Percentiles rank a stretch among this genome's conserved stretches.
phyloP scores from a whole-genome alignment of 257 asterid species.

The Solanum peruvianum region DNA sequence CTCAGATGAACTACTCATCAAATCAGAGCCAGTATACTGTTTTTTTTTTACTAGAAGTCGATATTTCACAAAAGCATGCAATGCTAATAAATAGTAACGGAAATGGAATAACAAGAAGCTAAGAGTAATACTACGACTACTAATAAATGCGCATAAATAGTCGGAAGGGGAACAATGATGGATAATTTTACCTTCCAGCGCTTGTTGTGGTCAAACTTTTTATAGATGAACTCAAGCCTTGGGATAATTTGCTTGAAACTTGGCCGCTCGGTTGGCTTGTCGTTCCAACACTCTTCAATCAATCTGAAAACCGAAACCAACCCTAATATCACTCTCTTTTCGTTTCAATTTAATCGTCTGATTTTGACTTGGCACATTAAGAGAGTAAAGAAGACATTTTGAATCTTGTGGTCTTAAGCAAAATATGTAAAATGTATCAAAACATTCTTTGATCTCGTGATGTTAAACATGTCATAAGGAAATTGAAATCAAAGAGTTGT shows the following conservation, averaged over 20 bases:
- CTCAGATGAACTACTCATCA: background rate
- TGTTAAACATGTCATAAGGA: background rate
- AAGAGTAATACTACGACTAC: no score
- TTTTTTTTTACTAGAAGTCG: background rate
- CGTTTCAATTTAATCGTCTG: background rate
- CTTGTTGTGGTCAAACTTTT: slow-evolving; percentile 46
- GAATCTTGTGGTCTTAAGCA: background rate
- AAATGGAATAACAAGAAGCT: no score
- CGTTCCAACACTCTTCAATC: slow-evolving; percentile 86
- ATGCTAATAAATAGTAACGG: no score
- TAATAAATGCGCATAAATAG: background rate
- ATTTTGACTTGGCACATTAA: background rate
- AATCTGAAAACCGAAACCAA: slow-evolving; percentile 29
- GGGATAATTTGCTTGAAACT: slow-evolving; percentile 84
- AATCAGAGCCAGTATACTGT: background rate
- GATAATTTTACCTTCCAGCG: slow-evolving; percentile 62
- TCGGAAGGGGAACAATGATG: background rate
- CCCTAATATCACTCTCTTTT: background rate
- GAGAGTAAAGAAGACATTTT: background rate
- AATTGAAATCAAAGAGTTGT: no score
- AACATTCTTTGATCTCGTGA: background rate
- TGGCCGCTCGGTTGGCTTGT: slow-evolving; percentile 57
- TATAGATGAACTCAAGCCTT: slow-evolving; percentile 48
- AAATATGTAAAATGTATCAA: background rate
- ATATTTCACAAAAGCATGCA: no score